Evolutionary conservation across 140 eudicot genomes (phyloP).

Genomic region (Eryngium alpinum): DNA sequence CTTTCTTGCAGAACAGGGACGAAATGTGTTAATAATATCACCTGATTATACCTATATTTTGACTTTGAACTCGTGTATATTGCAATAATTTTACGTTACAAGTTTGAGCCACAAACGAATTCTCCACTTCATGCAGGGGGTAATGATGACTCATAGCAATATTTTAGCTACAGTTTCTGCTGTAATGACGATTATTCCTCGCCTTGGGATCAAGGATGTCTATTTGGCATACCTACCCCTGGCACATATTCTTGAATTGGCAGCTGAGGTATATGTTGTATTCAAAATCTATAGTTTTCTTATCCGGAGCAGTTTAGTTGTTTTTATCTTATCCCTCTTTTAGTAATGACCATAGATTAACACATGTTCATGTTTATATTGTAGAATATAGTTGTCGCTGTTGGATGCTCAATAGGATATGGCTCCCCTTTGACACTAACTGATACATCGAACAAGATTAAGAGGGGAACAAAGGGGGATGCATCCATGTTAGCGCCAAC

Average conservation of each 20-base stretch:
- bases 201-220: constrained; percentile 68
- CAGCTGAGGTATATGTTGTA: constrained; percentile 68
- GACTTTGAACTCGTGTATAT: background rate
- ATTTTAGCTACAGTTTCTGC: constrained; percentile 89
- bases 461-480: constrained; percentile 89
- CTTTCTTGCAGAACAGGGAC: background rate
- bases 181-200: constrained; percentile 93
- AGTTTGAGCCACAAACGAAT: background rate
- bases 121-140: constrained; percentile 53
- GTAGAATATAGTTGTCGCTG: constrained; percentile 36
- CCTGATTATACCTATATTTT: background rate
- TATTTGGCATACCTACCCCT: constrained; percentile 91
- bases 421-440: constrained; percentile 93
- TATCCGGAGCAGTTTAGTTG: background rate
- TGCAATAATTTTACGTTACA: background rate
- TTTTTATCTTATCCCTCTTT: background rate
- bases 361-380: background rate
- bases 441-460: constrained; percentile 87
- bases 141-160: constrained; percentile 94
- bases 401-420: constrained; percentile 84
- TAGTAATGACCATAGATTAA: background rate
- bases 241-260: constrained; percentile 96
- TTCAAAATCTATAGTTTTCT: background rate
- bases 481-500: constrained; percentile 79
- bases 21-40: background rate